These are phyloP conservation scores for Zarea fungicola DNA, from an alignment of 2,329 filamentous ascomycete genomes.

Conservation along the genomic window DNA sequence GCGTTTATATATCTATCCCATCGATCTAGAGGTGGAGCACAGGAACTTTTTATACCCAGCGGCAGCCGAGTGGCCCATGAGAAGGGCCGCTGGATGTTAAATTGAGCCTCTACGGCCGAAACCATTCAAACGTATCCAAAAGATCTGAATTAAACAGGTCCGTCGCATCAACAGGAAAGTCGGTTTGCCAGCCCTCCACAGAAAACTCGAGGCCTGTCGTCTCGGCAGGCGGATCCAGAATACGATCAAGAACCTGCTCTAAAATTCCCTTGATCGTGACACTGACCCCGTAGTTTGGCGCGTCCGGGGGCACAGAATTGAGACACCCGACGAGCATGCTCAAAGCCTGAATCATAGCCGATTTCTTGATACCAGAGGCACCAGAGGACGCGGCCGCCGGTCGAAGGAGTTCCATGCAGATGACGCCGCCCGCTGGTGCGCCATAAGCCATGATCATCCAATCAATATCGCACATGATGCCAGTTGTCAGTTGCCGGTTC, in stretches of 20 bases:
- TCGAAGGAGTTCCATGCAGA: conserved; percentile 44
- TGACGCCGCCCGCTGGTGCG: conserved; percentile 41
- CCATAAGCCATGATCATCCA: conserved; percentile 47
- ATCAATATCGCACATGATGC: conserved; percentile 36
- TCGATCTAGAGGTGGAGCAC: too few relatives aligned
- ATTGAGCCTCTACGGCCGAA: conserved; percentile 22
- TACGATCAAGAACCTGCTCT: conserved; percentile 44
- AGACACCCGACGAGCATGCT: conserved; percentile 45
- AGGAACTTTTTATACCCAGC: too few relatives aligned
- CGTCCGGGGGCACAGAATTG: conserved; percentile 41
- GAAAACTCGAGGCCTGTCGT: conserved; percentile 4
- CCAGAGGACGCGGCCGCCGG: conserved; percentile 20
- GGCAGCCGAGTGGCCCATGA: too few relatives aligned
- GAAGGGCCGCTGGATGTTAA: too few relatives aligned
- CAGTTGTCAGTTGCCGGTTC: conserved; percentile 36
- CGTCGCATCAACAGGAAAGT: conserved; percentile 26
- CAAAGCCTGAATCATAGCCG: conserved; percentile 44
- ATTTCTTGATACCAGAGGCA: conserved; percentile 34
- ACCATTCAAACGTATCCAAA: conserved; percentile 45
- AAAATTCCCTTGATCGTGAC: conserved; percentile 39
- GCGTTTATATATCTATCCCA: too few relatives aligned
- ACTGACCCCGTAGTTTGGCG: conserved; percentile 43
- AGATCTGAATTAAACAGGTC: conserved; percentile 41
- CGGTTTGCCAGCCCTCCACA: conserved; percentile 17
- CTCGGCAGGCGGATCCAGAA: conserved; percentile 32